Evolutionary conservation across 441 rosid species (phyloP), one percentile per base, ranked within the genome.

Genomic region (Croton laevigatus): DNA sequence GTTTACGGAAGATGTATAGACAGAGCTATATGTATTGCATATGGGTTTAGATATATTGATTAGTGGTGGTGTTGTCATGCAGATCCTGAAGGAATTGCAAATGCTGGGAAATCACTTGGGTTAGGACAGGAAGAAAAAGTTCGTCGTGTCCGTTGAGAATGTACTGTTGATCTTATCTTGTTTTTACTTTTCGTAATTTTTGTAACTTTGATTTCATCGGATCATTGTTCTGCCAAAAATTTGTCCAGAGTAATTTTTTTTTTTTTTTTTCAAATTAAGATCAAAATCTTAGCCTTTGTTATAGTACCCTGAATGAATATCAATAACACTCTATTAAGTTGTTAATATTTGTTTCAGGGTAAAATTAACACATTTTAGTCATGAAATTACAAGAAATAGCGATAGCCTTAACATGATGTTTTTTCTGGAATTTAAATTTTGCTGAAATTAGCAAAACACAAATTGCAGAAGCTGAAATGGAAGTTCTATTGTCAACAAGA

Each of bases 31-130:
- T 48, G 17, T 52, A 16, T 44, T 65, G 8, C 32, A 40, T 40
- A 7, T 40, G 8, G 5, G 45, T 1, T 11, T 13, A 48, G 14
- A 14, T 40, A 23, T 59, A 6, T 70, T 8, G 71, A 65, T 51
- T 11, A 8, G 8, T 38, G 32, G 32, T 40, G 4, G 11, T 76
- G 37, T 76, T 40, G 34, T 78, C n/a, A 51, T 81, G 69, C 85
- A 94, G 98, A 94, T 83, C 97, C 94, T 59, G 95, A 94, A 82
- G 98, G 98, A 67, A 90, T 91, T 81, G 90, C 97, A 59, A 87
- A 86, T 78, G 98, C 97, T 11, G 97, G 91, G 77, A 94, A 85
- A 78, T 91, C 98, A 3, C 93, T 94, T 7, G 98, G 98, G 37
- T 68, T 94, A 75, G 98, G 97, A 66, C 98, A 90, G 74, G 98